phyloP scores from a whole-genome alignment of 257 asterid species.

The Capsicum rhomboideum region DNA sequence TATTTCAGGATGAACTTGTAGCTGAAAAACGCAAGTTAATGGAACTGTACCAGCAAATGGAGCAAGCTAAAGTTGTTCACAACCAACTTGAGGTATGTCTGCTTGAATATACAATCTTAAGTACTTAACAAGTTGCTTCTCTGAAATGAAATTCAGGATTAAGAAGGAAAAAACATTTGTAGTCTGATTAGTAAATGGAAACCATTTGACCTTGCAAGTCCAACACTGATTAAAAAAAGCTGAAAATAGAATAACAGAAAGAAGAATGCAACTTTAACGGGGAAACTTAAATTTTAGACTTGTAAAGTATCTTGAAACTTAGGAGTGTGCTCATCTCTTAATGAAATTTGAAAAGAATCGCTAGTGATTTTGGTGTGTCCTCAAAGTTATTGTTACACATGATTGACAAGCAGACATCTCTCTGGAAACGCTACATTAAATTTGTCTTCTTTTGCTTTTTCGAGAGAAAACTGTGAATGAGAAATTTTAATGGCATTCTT shows the following conservation, averaged over 20 bases:
- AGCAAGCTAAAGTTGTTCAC: conserved; percentile 45
- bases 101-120: background rate
- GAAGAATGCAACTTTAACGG: background rate
- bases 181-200: background rate
- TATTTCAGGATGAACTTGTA: conserved; percentile 65
- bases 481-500: background rate
- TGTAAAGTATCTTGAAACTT: background rate
- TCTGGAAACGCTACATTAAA: background rate
- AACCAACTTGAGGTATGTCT: conserved; percentile 71
- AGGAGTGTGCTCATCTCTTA: background rate
- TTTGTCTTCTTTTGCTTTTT: background rate
- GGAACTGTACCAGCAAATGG: conserved; percentile 42
- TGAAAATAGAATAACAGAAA: background rate
- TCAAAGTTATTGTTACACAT: background rate
- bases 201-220: background rate
- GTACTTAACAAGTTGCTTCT: background rate
- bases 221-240: background rate
- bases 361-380: background rate
- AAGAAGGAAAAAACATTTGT: background rate
- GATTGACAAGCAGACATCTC: background rate
- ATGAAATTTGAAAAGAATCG: background rate
- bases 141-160: background rate
- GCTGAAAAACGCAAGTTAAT: conserved; percentile 41
- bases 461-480: background rate
- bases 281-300: background rate